These are phyloP conservation scores for Candida tunisiensis DNA, from an alignment of 1,139 yeast species.

Conservation along the genomic window DNA sequence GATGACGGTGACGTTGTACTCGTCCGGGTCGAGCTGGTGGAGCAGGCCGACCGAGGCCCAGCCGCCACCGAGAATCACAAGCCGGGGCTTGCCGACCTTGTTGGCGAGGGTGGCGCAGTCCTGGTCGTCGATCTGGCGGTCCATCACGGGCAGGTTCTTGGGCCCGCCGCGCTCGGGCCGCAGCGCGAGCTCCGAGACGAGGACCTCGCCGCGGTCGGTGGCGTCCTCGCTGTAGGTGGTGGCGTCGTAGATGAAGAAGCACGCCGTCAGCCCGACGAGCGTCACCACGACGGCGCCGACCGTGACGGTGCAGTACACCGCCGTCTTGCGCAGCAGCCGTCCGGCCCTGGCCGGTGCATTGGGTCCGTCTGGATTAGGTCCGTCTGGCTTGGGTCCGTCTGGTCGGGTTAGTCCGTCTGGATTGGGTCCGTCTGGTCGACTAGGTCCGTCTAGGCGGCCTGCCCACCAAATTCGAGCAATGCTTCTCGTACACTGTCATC, in stretches of 20 bases:
- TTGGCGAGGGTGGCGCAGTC: no score
- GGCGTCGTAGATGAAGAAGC: constrained; percentile 40
- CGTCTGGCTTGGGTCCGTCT: no score
- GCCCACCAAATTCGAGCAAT: no score
- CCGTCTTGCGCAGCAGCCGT: no score
- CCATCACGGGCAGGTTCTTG: constrained; percentile 41
- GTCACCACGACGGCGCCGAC: neutral
- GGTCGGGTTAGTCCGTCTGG: no score
- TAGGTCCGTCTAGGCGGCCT: no score
- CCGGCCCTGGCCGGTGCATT: no score
- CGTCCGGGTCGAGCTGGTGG: constrained; percentile 28
- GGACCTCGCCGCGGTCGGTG: constrained; percentile 22
- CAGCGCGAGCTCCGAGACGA: constrained; percentile 32
- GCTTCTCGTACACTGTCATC: no score
- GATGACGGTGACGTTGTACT: constrained; percentile 40
- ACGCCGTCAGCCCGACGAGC: neutral
- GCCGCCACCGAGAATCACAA: constrained; percentile 43
- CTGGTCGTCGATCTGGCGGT: constrained; percentile 12
- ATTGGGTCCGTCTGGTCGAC: no score
- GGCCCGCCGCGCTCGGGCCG: constrained; percentile 48
- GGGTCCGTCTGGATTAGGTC: no score
- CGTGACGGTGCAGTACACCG: neutral
- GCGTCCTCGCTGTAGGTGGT: constrained; percentile 31
- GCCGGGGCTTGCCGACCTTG: constrained; percentile 29
- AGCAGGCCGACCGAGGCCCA: constrained; percentile 31